phyloP scores from a whole-genome alignment of 768 basidiomycete genomes.

The Trametes gibbosa region DNA sequence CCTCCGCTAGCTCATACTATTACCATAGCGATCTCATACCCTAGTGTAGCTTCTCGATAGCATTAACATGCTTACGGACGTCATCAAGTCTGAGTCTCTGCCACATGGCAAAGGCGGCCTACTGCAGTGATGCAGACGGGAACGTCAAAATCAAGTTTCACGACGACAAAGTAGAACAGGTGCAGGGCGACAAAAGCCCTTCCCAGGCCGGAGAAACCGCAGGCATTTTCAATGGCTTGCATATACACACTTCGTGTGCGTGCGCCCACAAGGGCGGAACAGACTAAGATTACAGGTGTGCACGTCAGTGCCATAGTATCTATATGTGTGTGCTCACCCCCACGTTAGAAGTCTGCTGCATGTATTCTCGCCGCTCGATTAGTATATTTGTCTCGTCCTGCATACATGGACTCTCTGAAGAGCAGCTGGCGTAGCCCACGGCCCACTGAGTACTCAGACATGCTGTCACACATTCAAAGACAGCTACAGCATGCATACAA shows the following conservation, averaged over 20 bases:
- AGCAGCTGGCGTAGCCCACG: no score
- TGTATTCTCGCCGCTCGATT: slow-evolving; percentile 4
- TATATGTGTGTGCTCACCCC: not conserved
- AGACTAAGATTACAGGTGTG: not conserved
- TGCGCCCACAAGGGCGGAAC: not conserved
- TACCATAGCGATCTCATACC: no score
- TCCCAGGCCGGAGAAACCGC: slow-evolving; percentile 1
- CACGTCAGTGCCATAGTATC: not conserved
- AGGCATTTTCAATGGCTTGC: not conserved
- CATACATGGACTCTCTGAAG: not conserved
- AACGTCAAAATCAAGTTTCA: slow-evolving; percentile 61
- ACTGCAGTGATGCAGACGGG: slow-evolving; percentile 89
- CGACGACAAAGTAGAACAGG: slow-evolving; percentile 46
- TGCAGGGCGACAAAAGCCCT: slow-evolving; percentile 15
- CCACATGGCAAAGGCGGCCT: slow-evolving; percentile 89
- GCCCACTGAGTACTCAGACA: no score
- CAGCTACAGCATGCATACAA: no score
- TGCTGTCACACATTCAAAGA: no score
- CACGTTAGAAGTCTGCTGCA: slow-evolving; percentile 1
- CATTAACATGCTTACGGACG: slow-evolving; percentile 95
- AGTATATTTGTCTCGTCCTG: not conserved
- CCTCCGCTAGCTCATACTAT: not conserved
- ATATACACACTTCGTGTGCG: no score
- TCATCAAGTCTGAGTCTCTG: slow-evolving; percentile 98
- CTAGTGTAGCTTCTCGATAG: slow-evolving; percentile 59